phyloP scores from a whole-genome alignment of 1,139 yeast genomes.

The Scheffersomyces titani region DNA sequence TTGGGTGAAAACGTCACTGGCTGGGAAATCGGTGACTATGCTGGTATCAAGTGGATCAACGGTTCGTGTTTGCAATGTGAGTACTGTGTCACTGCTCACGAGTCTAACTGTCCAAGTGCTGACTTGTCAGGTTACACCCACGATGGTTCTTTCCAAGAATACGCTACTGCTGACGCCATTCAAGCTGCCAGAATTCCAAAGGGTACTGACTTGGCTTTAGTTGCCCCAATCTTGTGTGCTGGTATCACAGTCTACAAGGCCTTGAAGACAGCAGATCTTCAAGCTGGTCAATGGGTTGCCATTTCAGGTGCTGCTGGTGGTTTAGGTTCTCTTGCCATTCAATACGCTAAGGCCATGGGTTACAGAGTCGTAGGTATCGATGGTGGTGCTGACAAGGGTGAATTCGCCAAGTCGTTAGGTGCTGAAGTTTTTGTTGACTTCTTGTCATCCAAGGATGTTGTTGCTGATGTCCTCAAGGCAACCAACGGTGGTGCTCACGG shows the following conservation, averaged over 20 bases:
- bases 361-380: slow-evolving; percentile 73
- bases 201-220: slow-evolving; percentile 69
- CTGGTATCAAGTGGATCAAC: slow-evolving; percentile 77
- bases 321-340: slow-evolving; percentile 72
- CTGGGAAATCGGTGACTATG: slow-evolving; percentile 69
- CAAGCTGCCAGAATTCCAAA: slow-evolving; percentile 79
- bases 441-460: slow-evolving; percentile 56
- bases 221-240: slow-evolving; percentile 81
- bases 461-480: slow-evolving; percentile 53
- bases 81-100: slow-evolving; percentile 62
- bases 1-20: slow-evolving; percentile 65
- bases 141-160: slow-evolving; percentile 80
- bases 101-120: slow-evolving; percentile 68
- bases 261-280: slow-evolving; percentile 62
- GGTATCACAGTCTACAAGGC: slow-evolving; percentile 83
- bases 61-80: slow-evolving; percentile 74
- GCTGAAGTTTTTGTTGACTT: slow-evolving; percentile 71
- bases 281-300: slow-evolving; percentile 77
- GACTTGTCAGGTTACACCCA: slow-evolving; percentile 77
- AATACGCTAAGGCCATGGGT: slow-evolving; percentile 78
- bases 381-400: slow-evolving; percentile 69
- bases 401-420: slow-evolving; percentile 57
- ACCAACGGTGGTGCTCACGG: slow-evolving; percentile 83
- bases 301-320: slow-evolving; percentile 83
- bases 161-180: slow-evolving; percentile 81